A percentile compares a stretch with the other conserved stretches of the same genome.
phyloP scores from a whole-genome alignment of 2,329 filamentous ascomycete genomes.

The Aspergillaceae sp. region DNA sequence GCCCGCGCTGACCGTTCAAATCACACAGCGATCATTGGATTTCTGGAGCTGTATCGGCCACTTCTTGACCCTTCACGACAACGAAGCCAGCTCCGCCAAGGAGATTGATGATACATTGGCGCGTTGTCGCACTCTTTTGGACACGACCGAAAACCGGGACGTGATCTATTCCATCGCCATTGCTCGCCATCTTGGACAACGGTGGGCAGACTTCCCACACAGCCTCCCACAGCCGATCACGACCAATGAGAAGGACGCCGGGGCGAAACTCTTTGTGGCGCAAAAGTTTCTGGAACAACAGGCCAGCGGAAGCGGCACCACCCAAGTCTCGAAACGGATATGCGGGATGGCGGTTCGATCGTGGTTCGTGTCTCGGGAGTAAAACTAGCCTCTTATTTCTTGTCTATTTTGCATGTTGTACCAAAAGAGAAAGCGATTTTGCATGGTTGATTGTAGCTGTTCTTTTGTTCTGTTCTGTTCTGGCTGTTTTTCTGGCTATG shows the following conservation, averaged over 20 bases:
- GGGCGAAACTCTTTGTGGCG: slow-evolving; percentile 59
- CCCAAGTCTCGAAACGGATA: slow-evolving; percentile 62
- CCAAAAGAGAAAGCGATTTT: slow-evolving; percentile 12
- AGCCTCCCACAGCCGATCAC: slow-evolving; percentile 48
- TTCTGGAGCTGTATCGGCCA: slow-evolving; percentile 77
- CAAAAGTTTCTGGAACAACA: slow-evolving; percentile 62
- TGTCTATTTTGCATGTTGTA: slow-evolving; percentile 7
- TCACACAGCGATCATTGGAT: slow-evolving; percentile 56
- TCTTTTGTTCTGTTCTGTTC: slow-evolving; percentile 6
- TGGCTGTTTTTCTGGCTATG: not conserved
- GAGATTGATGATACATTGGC: slow-evolving; percentile 58
- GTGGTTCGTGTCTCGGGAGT: slow-evolving; percentile 39
- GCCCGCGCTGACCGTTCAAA: slow-evolving; percentile 39
- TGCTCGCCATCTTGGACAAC: slow-evolving; percentile 63
- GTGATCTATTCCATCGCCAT: slow-evolving; percentile 84
- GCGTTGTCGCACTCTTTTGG: slow-evolving; percentile 61
- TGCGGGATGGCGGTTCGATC: slow-evolving; percentile 58
- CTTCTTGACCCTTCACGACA: slow-evolving; percentile 59
- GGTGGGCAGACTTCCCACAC: slow-evolving; percentile 52
- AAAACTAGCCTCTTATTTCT: slow-evolving; percentile 5
- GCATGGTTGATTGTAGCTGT: slow-evolving; percentile 13
- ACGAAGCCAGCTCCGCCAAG: slow-evolving; percentile 44
- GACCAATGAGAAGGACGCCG: slow-evolving; percentile 58
- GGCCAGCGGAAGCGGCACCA: slow-evolving; percentile 59
- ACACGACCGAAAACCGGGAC: slow-evolving; percentile 77